These are phyloP conservation scores for Erodium maritimum DNA, from an alignment of 345 rosid genomes.

Conservation along the genomic window DNA sequence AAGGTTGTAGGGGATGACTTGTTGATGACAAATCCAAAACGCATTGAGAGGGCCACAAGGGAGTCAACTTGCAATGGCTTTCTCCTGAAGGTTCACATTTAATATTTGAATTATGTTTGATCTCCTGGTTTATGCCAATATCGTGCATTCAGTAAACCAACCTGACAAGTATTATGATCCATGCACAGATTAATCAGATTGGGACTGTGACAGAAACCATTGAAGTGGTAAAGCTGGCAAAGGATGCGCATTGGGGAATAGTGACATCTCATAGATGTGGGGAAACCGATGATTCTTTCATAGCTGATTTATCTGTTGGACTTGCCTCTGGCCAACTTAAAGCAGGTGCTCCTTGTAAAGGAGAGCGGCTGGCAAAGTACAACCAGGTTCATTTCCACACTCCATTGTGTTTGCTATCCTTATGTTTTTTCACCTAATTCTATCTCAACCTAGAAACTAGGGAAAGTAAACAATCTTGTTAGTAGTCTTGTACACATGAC, in stretches of 20 bases:
- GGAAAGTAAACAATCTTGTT: too few species aligned
- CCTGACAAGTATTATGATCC: too few species aligned
- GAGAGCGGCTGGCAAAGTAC: slow-evolving; percentile 86
- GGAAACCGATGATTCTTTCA: slow-evolving; percentile 86
- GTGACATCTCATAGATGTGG: slow-evolving; percentile 85
- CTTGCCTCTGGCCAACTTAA: slow-evolving; percentile 73
- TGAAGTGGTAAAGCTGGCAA: slow-evolving; percentile 88
- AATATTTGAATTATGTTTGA: not conserved
- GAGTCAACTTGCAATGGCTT: slow-evolving; percentile 85
- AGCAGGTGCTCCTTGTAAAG: slow-evolving; percentile 97
- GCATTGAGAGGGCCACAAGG: slow-evolving; percentile 63
- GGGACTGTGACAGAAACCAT: slow-evolving; percentile 95
- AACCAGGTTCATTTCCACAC: slow-evolving; percentile 51
- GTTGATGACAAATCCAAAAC: slow-evolving; percentile 79
- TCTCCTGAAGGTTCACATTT: slow-evolving; percentile 67
- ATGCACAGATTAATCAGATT: slow-evolving; percentile 70
- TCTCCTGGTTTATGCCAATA: not conserved
- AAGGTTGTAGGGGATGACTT: slow-evolving; percentile 92
- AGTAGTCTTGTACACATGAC: too few species aligned
- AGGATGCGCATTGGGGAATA: slow-evolving; percentile 88
- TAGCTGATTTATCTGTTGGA: slow-evolving; percentile 86
- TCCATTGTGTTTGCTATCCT: too few species aligned
- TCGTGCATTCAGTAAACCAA: too few species aligned
- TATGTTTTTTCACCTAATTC: too few species aligned
- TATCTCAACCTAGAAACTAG: too few species aligned